Evolutionary conservation across 768 basidiomycete genomes (phyloP), one percentile per base, ranked within the genome.

Genomic region (Auricularia auricula-judae): DNA sequence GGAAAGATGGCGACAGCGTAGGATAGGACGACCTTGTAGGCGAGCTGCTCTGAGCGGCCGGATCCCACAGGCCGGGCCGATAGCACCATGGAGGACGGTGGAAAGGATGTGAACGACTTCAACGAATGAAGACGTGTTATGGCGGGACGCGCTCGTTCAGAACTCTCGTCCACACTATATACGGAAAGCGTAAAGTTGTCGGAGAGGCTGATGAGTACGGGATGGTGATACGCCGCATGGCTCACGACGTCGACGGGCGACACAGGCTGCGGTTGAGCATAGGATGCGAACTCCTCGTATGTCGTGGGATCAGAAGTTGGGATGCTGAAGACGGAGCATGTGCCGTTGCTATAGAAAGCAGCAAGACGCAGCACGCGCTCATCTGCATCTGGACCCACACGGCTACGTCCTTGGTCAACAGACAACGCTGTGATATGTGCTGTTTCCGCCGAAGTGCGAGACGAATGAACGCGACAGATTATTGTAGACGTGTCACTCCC

Each of bases 1-100:
- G 91, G 91, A 71, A 89, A 92, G 53, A 93, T 86, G 36, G 89
- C 89, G 42, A 85, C 78, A 21, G 88, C 78, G 74, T 91, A 91
- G 18, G 86, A 84, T 68, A 93, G 74, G 34, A 92, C 77, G 62
- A 93, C 80, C 71, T 86, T 91, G 76, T 88, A 93, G 35, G 76
- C 81, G 11, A 34, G 29, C 4, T 33, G 23, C 5, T 35, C 56
- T 33, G 53, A 8, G 10, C 18, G 53, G 53, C 11, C 53, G n/a
- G 39, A 8, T 29, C 76, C 71, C 10, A 82, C 70, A 18, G 85
- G 79, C 29, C 83, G 82, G 29, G 81, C 78, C 29, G 90, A 89
- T 58, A 93, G 75, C n/a, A 91, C 83, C n/a, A 93, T 75, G 3
- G 89, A 91, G 3, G 85, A 83, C 1, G 91, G 91, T 1, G 88